These are phyloP conservation scores for Botrytis cinerea DNA, from an alignment of 2,329 filamentous ascomycete species.

Conservation along the genomic window DNA sequence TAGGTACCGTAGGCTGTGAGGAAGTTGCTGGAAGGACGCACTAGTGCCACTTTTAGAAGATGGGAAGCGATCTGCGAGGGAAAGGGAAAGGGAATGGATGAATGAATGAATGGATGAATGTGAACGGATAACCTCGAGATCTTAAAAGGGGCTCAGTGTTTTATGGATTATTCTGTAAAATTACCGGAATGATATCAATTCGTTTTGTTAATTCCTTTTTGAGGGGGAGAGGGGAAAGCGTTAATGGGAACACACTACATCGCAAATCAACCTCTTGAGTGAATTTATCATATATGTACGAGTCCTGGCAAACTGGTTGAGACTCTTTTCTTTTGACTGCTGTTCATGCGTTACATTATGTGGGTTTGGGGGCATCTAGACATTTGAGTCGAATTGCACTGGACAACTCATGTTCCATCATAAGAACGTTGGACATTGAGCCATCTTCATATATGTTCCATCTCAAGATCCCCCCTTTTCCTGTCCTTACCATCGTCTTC, in stretches of 20 bases:
- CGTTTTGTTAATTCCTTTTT: not conserved
- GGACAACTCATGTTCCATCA: not conserved
- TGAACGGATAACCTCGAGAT: slow-evolving; percentile 1
- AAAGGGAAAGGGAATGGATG: not conserved
- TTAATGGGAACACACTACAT: not conserved
- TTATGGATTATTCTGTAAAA: slow-evolving; percentile 7
- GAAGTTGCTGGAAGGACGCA: slow-evolving; percentile 24
- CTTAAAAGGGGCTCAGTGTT: slow-evolving; percentile 2
- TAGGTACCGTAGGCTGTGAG: slow-evolving; percentile 4
- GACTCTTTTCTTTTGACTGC: slow-evolving; percentile 6
- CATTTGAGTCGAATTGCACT: not conserved
- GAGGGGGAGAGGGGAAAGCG: not conserved
- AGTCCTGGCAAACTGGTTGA: not conserved
- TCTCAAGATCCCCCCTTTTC: not conserved
- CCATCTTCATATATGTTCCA: not conserved
- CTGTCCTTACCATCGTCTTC: not conserved
- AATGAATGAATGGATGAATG: not conserved
- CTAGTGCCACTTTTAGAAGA: slow-evolving; percentile 25
- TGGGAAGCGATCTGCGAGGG: slow-evolving; percentile 22
- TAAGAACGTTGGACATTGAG: not conserved
- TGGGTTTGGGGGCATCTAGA: not conserved
- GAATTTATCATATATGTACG: not conserved
- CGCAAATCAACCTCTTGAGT: not conserved
- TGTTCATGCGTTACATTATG: slow-evolving; percentile 9
- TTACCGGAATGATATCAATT: not conserved